Conservation (phyloP, 176 grass and related monocot species). For the Carex parvula region DNA sequence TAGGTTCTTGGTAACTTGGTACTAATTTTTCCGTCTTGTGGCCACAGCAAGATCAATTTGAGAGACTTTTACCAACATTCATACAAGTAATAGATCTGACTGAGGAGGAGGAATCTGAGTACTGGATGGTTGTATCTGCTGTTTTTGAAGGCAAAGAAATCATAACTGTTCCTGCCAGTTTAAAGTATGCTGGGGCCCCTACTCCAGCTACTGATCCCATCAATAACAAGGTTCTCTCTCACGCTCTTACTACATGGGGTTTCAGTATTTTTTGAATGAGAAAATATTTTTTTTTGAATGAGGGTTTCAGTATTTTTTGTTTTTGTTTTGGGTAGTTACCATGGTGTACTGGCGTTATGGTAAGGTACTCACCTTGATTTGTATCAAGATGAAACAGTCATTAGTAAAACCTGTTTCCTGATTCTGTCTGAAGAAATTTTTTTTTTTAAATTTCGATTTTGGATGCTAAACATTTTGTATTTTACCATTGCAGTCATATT, state of each 20-base stretch:
- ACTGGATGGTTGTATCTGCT: slow-evolving; percentile 92
- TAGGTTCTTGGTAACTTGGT: slow-evolving; percentile 19
- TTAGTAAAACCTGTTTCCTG: background rate
- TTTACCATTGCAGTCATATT: background rate
- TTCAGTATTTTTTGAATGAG: background rate
- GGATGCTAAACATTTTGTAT: background rate
- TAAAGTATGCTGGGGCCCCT: slow-evolving; percentile 32
- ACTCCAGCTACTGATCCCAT: slow-evolving; percentile 54
- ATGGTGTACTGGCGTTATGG: background rate
- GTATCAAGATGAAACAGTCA: background rate
- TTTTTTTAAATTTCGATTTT: background rate
- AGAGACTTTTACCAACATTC: slow-evolving; percentile 83
- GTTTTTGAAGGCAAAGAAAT: slow-evolving; percentile 90
- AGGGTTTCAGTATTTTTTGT: background rate
- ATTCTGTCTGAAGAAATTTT: background rate
- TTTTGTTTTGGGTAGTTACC: background rate
- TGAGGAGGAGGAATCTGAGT: slow-evolving; percentile 82
- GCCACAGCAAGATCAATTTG: slow-evolving; percentile 97
- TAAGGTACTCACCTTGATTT: slow-evolving; percentile 8
- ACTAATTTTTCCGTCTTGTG: slow-evolving; percentile 11
- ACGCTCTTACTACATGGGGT: background rate
- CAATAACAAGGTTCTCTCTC: slow-evolving; percentile 70
- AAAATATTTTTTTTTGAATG: too few relatives aligned
- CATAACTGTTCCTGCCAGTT: slow-evolving; percentile 29
- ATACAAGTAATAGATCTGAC: slow-evolving; percentile 90